phyloP scores from a whole-genome alignment of 768 basidiomycete species.

The Chalciporus piperatus region DNA sequence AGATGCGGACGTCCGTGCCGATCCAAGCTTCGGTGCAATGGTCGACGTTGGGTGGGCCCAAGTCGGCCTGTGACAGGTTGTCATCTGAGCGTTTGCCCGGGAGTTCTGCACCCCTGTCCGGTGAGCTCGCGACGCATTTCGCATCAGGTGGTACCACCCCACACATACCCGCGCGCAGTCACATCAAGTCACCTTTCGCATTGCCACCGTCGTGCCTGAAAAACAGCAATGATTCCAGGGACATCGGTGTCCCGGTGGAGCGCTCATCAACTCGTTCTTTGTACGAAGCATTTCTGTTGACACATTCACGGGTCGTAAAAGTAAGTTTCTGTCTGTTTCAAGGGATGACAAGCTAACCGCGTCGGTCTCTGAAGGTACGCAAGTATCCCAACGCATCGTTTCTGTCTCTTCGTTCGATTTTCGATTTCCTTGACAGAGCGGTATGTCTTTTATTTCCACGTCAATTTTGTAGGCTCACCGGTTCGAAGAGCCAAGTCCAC shows the following conservation, averaged over 20 bases:
- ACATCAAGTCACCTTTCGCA: conserved; percentile 30
- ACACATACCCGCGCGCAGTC: background rate
- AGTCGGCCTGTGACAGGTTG: background rate
- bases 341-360: background rate
- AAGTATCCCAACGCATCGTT: conserved; percentile 23
- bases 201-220: conserved; percentile 27
- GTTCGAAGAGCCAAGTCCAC: conserved; percentile 11
- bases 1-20: conserved; percentile 1
- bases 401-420: conserved; percentile 24
- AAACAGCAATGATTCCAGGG: conserved; percentile 5
- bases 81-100: conserved; percentile 6
- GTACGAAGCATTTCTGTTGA: conserved; percentile 44
- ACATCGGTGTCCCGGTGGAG: conserved; percentile 8
- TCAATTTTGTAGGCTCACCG: conserved; percentile 6
- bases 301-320: conserved; percentile 53
- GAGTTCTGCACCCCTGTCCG: conserved; percentile 1
- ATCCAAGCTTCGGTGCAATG: background rate
- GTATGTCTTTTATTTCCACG: conserved; percentile 11
- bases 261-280: conserved; percentile 13
- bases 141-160: background rate
- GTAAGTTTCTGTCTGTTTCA: conserved; percentile 33
- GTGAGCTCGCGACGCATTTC: conserved; percentile 1
- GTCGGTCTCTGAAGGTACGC: conserved; percentile 19
- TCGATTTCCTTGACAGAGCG: conserved; percentile 19
- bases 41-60: conserved; percentile 4